A percentile compares a stretch with the other conserved stretches of the same genome.
These are phyloP conservation scores for Apiospora aurea DNA, from an alignment of 2,329 filamentous ascomycete species.

Conservation along the genomic window DNA sequence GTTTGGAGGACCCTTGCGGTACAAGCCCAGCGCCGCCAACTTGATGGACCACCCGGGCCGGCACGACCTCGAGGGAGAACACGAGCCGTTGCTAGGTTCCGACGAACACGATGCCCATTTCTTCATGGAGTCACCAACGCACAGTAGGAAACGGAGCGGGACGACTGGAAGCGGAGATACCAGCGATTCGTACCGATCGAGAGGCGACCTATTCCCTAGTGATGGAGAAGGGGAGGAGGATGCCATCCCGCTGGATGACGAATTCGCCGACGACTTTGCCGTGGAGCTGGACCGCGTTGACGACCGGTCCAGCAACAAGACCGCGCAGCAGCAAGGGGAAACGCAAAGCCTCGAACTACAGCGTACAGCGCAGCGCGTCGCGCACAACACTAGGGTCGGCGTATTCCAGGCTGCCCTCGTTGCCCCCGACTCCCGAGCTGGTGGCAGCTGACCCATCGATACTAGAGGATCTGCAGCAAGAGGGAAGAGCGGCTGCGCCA, in stretches of 20 bases:
- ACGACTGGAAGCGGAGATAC: conserved; percentile 84
- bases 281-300: conserved; percentile 81
- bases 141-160: conserved; percentile 71
- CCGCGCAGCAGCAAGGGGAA: conserved; percentile 67
- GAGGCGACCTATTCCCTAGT: conserved; percentile 90
- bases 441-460: conserved; percentile 26
- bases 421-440: conserved; percentile 33
- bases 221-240: conserved; percentile 88
- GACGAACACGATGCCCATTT: conserved; percentile 30
- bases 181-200: conserved; percentile 83
- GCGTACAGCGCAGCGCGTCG: conserved; percentile 59
- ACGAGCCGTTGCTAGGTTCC: conserved; percentile 70
- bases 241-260: conserved; percentile 89
- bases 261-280: conserved; percentile 83
- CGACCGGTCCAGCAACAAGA: conserved; percentile 74
- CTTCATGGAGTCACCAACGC: conserved; percentile 39
- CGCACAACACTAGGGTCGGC: conserved; percentile 61
- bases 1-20: conserved; percentile 81
- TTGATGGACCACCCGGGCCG: conserved; percentile 83
- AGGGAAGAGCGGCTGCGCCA: conserved; percentile 58
- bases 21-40: conserved; percentile 90
- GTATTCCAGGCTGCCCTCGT: conserved; percentile 36
- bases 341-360: conserved; percentile 59
- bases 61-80: conserved; percentile 58
- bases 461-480: conserved; percentile 56